Base-by-base conservation (phyloP, 2,329 filamentous ascomycete genomes). In the Ilyonectria robusta region DNA sequence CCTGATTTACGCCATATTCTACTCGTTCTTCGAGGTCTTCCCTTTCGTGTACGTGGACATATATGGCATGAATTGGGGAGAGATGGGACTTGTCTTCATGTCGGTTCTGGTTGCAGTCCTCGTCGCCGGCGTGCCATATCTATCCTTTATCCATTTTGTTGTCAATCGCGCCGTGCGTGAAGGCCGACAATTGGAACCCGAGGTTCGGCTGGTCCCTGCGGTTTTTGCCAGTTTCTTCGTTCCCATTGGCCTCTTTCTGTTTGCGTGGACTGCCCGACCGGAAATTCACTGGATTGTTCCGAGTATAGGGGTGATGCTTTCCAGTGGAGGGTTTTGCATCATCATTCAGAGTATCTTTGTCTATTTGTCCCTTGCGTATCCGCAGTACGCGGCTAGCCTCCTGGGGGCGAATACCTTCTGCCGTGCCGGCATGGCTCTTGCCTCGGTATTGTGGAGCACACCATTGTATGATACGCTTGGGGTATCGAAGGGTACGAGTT, bases 41-140 rank as follows among this genome's bases (percentile, higher is more conserved):
- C 84, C 84, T 1, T 74, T 85, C 5, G 83, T 85, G 56, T 86
- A 84, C 71, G 72, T 76, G 10, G 73, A 76, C n/a, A 76, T 81
- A 53, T 85, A 87, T 72, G 74, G 76, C 47, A 85, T 87, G 78
- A 82, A 78, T 69, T 73, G 83, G 2, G 82, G 82, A 15, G 71
- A 82, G 44, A 75, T 79, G 33, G 82, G 83, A 6, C 69, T 85
- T 0, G 77, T 82, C 23, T 85, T 85, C 75, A 68, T 83, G 10
- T 78, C 77, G 62, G 81, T 85, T 68, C 70, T 82, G 2, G 19
- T 56, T 6, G 35, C 31, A 9, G 40, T 42, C 15, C 15, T 42
- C 9, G 17, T 42, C 15, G 40, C 59, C 35, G 40, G 40, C n/a
- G 40, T 17, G 40, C 40, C 40, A 42, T 42, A 42, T n/a, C 40